These are phyloP conservation scores for Aphanomyces cochlioides DNA, from an alignment of 352 stramenopile species.

Conservation along the genomic window DNA sequence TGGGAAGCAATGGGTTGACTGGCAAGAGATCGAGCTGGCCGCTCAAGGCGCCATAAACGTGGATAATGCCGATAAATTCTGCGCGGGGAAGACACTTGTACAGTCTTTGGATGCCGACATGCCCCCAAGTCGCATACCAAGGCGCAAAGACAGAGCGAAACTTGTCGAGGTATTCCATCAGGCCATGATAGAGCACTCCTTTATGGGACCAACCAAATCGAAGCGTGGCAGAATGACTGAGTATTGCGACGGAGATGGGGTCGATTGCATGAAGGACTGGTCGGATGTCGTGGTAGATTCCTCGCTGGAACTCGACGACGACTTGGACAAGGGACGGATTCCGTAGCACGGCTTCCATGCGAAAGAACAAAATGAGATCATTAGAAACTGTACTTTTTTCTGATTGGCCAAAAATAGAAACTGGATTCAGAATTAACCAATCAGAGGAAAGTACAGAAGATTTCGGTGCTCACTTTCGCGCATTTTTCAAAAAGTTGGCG, in stretches of 20 bases:
- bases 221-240: not conserved
- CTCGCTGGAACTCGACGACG: not conserved
- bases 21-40: not conserved
- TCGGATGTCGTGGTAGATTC: not conserved
- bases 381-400: no score
- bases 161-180: not conserved
- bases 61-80: not conserved
- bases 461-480: no score
- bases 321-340: not conserved
- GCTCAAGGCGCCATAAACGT: not conserved
- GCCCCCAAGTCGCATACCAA: not conserved
- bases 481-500: no score
- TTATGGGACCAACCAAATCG: not conserved
- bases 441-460: no score
- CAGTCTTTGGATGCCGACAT: not conserved
- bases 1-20: not conserved
- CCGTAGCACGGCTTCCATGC: not conserved
- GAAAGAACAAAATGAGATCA: no score
- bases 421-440: no score
- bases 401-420: no score
- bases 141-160: not conserved
- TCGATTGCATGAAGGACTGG: not conserved
- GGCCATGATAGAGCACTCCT: not conserved
- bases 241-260: not conserved
- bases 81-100: not conserved